phyloP scores from a whole-genome alignment of 345 rosid genomes.

The Bretschneidera sinensis region DNA sequence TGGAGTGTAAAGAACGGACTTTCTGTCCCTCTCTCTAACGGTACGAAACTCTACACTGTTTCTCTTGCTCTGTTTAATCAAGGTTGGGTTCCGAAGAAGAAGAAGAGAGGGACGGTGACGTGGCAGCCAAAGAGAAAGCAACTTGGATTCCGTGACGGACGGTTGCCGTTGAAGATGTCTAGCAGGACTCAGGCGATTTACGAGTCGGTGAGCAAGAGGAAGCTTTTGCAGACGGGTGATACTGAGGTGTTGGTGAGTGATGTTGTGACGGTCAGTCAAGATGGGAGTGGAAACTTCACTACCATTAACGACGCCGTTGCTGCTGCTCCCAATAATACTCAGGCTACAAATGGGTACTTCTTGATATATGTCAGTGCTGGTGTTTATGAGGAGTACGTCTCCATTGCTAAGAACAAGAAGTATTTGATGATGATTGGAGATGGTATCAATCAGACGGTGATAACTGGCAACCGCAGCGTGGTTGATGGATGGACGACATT shows the following conservation, averaged over 20 bases:
- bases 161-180: constrained; percentile 55
- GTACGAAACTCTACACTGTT: constrained; percentile 69
- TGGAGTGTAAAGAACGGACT: constrained; percentile 53
- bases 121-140: constrained; percentile 30
- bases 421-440: constrained; percentile 87
- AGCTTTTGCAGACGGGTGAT: constrained; percentile 35
- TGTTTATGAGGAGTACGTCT: constrained; percentile 68
- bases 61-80: constrained; percentile 67
- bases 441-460: constrained; percentile 73
- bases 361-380: constrained; percentile 68
- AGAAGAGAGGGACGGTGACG: constrained; percentile 18
- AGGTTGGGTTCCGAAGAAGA: constrained; percentile 68
- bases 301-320: constrained; percentile 64
- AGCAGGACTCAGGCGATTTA: constrained; percentile 37
- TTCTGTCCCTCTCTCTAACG: constrained; percentile 46
- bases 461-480: constrained; percentile 78
- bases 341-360: constrained; percentile 56
- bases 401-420: constrained; percentile 60
- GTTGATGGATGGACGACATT: constrained; percentile 88
- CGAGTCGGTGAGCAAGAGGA: constrained; percentile 54
- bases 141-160: constrained; percentile 41
- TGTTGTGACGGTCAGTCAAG: constrained; percentile 57
- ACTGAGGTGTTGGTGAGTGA: constrained; percentile 42
- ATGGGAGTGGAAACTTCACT: constrained; percentile 74
- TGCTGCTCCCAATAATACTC: constrained; percentile 69